Evolutionary conservation across 139 green algal genomes (phyloP), one percentile per base, ranked within the genome.

Genomic region (Chlamydomonas sp.): DNA sequence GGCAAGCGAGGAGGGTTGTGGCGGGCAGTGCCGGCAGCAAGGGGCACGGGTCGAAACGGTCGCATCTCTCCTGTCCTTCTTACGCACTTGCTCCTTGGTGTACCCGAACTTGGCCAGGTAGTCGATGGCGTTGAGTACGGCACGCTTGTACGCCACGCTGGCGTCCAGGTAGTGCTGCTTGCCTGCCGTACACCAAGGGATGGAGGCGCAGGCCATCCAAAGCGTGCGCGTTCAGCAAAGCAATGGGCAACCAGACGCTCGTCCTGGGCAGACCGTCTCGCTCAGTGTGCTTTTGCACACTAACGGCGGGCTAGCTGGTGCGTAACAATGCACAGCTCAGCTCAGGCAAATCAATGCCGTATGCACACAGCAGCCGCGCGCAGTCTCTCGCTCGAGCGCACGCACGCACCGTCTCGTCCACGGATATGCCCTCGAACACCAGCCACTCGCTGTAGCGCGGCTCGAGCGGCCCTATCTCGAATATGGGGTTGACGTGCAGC

Each of bases 41-140:
- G 66, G 66, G 12, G 10, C 12, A 12, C 14, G 66, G 66, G 66
- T 72, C 12, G 66, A 72, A 14, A 72, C 10, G 66, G 12, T 14
- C 66, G 1, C 10, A 72, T 72, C 12, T 72, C 66, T 14, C 10
- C 10, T 14, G 14, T 72, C 57, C 61, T 82, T 3, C 85, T 49
- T 3, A 2, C 86, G 1, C 69, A 92, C 92, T 92, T 96, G 93
- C 83, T 94, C 79, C 80, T 93, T 92, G 63, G 91, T 93, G 87
- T 96, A 97, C 3, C 95, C 95, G 85, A 97, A 96, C 78, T 96
- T 96, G 69, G 79, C 76, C 60, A 97, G 90, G 91, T 97, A 97
- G 82, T 97, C 73, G 49, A 97, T 96, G 89, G 86, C 90, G 89
- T 96, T 96, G 5, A 97, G 93, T 60, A 96, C 92, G 12, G 95